Evolutionary conservation across 352 stramenopile genomes (phyloP).

Genomic region (Phytophthora sojae): DNA sequence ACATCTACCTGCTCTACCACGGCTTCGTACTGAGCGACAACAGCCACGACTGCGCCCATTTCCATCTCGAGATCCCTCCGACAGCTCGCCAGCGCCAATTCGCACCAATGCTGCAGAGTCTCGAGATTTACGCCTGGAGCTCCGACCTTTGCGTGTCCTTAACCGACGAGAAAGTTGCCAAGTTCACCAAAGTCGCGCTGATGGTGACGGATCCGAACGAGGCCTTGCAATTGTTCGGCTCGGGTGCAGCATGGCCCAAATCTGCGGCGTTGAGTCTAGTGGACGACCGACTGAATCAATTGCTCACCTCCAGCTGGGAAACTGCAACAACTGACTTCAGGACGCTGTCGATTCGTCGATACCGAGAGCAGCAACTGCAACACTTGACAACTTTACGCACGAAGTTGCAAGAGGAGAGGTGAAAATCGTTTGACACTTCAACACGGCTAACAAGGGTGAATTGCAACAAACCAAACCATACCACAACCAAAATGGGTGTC

Average conservation of each 20-base stretch:
- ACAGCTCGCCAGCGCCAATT: slow-evolving; percentile 18
- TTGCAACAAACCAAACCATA: neutral
- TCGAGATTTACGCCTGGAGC: slow-evolving; percentile 45
- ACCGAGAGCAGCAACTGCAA: slow-evolving; percentile 37
- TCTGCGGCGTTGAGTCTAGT: slow-evolving; percentile 16
- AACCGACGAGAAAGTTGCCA: slow-evolving; percentile 5
- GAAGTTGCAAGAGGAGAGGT: neutral
- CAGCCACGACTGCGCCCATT: slow-evolving; percentile 85
- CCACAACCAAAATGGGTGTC: slow-evolving; percentile 3
- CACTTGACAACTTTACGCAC: slow-evolving; percentile 14
- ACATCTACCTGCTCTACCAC: slow-evolving; percentile 94
- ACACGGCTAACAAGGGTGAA: neutral
- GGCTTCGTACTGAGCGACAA: slow-evolving; percentile 89
- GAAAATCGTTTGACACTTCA: neutral
- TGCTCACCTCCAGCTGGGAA: slow-evolving; percentile 2
- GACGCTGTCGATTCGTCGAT: slow-evolving; percentile 28
- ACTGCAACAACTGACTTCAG: slow-evolving; percentile 11
- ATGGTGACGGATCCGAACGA: slow-evolving; percentile 26
- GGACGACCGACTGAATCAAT: slow-evolving; percentile 2
- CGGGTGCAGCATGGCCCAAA: neutral
- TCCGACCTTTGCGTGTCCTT: slow-evolving; percentile 50
- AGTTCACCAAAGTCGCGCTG: slow-evolving; percentile 39
- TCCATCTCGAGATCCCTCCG: slow-evolving; percentile 51
- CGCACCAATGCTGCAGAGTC: slow-evolving; percentile 26
- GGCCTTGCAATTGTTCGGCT: slow-evolving; percentile 13